Evolutionary conservation across 164 flowering plant genomes (phyloP).

Genomic region (Chloranthus sessilifolius): DNA sequence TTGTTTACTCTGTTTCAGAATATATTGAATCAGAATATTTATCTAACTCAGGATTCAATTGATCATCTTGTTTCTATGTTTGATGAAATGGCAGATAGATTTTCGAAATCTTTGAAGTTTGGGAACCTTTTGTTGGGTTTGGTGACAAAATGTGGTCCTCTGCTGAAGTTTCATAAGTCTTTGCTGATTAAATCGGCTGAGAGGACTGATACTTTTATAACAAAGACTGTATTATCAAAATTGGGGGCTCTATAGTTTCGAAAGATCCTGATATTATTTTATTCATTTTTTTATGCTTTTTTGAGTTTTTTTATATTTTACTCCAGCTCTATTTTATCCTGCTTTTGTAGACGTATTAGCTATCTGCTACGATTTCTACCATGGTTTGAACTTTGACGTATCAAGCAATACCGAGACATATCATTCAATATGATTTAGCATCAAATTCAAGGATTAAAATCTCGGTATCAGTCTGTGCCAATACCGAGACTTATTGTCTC

Average conservation of each 20-base stretch:
- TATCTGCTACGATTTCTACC: too few relatives aligned
- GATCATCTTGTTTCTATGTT: slow-evolving; percentile 39
- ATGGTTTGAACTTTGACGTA: too few relatives aligned
- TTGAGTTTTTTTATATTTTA: background rate
- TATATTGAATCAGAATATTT: slow-evolving; percentile 49
- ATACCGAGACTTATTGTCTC: too few relatives aligned
- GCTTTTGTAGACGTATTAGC: too few relatives aligned
- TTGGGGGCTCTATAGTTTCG: slow-evolving; percentile 30
- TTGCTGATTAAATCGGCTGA: slow-evolving; percentile 36
- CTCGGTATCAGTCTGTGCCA: too few relatives aligned
- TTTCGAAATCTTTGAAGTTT: slow-evolving; percentile 64
- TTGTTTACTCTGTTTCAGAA: slow-evolving; percentile 53
- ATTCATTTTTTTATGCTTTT: background rate
- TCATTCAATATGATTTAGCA: too few relatives aligned
- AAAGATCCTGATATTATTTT: background rate
- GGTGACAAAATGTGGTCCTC: slow-evolving; percentile 41
- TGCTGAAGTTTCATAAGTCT: slow-evolving; percentile 40
- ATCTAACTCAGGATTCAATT: slow-evolving; percentile 49
- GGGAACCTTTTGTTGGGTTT: slow-evolving; percentile 64
- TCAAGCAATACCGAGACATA: too few relatives aligned
- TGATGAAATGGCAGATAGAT: slow-evolving; percentile 26
- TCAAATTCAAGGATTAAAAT: too few relatives aligned
- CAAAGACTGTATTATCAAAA: slow-evolving; percentile 59
- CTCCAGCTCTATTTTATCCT: background rate
- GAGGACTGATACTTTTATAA: slow-evolving; percentile 48